These are phyloP conservation scores for Claviceps sp. DNA, from an alignment of 2,329 filamentous ascomycete species.

Conservation along the genomic window DNA sequence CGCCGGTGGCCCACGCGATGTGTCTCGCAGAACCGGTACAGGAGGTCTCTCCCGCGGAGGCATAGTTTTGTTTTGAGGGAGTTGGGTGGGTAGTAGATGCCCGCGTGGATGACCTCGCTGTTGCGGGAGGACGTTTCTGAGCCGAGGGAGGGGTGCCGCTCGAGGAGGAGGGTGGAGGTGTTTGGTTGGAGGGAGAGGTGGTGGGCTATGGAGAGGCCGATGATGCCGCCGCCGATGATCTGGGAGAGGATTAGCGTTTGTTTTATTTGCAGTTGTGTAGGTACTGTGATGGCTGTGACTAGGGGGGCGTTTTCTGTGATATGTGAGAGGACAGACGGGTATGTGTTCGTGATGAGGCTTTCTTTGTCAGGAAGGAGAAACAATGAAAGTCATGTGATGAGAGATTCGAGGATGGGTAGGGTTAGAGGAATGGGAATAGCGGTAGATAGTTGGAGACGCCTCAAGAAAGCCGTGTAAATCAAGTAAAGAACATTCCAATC, in stretches of 20 bases:
- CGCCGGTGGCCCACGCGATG: slow-evolving; percentile 57
- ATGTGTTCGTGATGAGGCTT: too few relatives aligned
- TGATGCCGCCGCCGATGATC: slow-evolving; percentile 49
- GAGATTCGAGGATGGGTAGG: too few relatives aligned
- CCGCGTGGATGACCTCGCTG: slow-evolving; percentile 92
- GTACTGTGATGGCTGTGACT: too few relatives aligned
- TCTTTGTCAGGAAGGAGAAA: too few relatives aligned
- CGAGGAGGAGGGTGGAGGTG: slow-evolving; percentile 62
- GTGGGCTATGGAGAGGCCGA: slow-evolving; percentile 69
- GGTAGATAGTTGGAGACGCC: too few relatives aligned
- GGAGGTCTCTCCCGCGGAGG: slow-evolving; percentile 57
- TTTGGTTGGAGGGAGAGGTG: slow-evolving; percentile 51
- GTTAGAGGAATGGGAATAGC: too few relatives aligned
- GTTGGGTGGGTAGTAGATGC: slow-evolving; percentile 70
- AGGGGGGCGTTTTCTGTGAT: too few relatives aligned
- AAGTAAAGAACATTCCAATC: too few relatives aligned
- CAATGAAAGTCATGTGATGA: too few relatives aligned
- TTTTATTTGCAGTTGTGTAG: too few relatives aligned
- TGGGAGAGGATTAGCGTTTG: slow-evolving; percentile 12
- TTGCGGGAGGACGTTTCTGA: slow-evolving; percentile 84
- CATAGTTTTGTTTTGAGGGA: slow-evolving; percentile 78
- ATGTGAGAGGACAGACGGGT: too few relatives aligned
- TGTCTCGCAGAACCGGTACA: slow-evolving; percentile 65
- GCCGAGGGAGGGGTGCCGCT: slow-evolving; percentile 62
- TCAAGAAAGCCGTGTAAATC: too few relatives aligned